A percentile compares a stretch with the other conserved stretches of the same genome.
phyloP scores from a whole-genome alignment of 768 basidiomycete genomes.

The Roridomyces roridus region DNA sequence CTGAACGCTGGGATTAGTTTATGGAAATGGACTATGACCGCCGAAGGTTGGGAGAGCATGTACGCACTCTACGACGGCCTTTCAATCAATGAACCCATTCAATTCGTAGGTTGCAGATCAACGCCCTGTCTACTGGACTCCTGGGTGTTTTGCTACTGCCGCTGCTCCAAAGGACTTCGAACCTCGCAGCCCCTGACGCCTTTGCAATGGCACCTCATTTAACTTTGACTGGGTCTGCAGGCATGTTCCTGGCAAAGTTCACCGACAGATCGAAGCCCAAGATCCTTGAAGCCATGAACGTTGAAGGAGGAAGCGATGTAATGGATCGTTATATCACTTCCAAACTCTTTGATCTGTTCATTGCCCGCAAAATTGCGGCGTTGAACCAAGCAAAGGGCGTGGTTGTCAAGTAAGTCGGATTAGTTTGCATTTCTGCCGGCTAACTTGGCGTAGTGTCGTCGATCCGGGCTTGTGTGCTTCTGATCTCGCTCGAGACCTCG shows the following conservation, averaged over 20 bases:
- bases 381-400: background rate
- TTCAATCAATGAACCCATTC: too few species aligned
- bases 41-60: constrained; percentile 42
- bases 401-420: background rate
- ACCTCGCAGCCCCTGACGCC: constrained; percentile 7
- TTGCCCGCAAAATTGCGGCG: background rate
- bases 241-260: background rate
- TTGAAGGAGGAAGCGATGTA: background rate
- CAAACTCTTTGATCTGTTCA: constrained; percentile 4
- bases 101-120: constrained; percentile 11
- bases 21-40: background rate
- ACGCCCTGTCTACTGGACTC: constrained; percentile 7
- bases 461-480: background rate
- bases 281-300: constrained; percentile 13
- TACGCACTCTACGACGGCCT: too few species aligned
- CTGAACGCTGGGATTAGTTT: constrained; percentile 3
- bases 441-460: too few species aligned
- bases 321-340: constrained; percentile 8
- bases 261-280: background rate
- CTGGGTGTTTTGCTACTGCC: constrained; percentile 12
- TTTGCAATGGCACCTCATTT: constrained; percentile 5
- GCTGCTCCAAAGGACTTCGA: constrained; percentile 2
- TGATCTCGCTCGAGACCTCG: background rate
- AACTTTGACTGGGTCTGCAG: constrained; percentile 15
- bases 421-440: too few species aligned